Base-by-base conservation (phyloP, 2,329 filamentous ascomycete species). In the Fusarium avenaceum region DNA sequence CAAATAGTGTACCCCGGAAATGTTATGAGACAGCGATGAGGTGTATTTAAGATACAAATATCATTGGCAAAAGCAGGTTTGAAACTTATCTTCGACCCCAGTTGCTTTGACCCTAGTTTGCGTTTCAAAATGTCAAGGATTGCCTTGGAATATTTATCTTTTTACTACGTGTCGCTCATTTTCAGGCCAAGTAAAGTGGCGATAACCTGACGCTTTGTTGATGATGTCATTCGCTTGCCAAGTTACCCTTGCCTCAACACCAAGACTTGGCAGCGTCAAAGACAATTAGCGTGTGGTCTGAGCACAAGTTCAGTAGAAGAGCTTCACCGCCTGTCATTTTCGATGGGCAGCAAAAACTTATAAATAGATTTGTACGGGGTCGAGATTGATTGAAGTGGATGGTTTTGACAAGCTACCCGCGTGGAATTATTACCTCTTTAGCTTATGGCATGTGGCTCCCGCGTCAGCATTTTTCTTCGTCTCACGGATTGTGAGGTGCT, bases 211-310 rank as follows among this genome's bases (percentile, higher is more conserved):
- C 40, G 35, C 45, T 26, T 40, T 20, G 48, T 17, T 32, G 8
- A 56, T 69, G 65, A 69, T 55, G 65, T 69, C 65, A 69, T 58
- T 20, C 2, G 24, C 6, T 22, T 10, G 59, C 59, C 59, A 58
- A 64, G 59, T 40, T 22, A 55, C 22, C 60, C 38, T 45, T 63
- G 60, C 40, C 45, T 47, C 45, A 57, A 48, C 57, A 62, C 32
- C 43, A 46, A 69, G 44, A 52, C 53, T 68, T 65, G 65, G 61
- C 45, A 65, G 30, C 39, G 55, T 48, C 46, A 52, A 65, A 17
- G 46, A 47, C 4, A 45, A 24, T 17, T 2, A 2, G 8, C 4
- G 15, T 17, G 35, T n/a, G 35, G 35, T 32, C 13, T 24, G 52
- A n/a, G 35, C 30, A 14, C 6, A 9, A 44, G 10, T n/a, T 10